Conservation (phyloP, 163 green algal genomes). For the Chlamydomonas reinhardtii region DNA sequence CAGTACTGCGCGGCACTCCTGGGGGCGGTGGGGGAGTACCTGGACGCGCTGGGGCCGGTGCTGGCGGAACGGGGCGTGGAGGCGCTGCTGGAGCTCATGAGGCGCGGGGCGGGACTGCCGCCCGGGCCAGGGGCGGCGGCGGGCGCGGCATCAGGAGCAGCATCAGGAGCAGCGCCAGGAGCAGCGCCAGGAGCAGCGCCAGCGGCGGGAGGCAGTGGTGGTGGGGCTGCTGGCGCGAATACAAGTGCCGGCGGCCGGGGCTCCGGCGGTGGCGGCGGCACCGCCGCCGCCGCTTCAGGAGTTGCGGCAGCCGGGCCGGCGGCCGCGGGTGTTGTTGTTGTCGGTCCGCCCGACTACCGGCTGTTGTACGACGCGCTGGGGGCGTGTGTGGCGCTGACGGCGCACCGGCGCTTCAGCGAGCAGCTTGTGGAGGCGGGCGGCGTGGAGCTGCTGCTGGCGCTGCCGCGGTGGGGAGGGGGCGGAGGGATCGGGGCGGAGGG, state of each 20-base stretch:
- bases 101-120: slow-evolving; percentile 10
- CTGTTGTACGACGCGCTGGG: slow-evolving; percentile 70
- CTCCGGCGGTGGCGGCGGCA: no score
- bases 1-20: slow-evolving; percentile 16
- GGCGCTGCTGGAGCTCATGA: slow-evolving; percentile 56
- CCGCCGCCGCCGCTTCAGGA: background rate
- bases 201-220: no score
- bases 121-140: no score
- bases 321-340: no score
- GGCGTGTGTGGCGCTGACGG: slow-evolving; percentile 74
- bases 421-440: slow-evolving; percentile 76
- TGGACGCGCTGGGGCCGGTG: slow-evolving; percentile 68
- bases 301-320: no score
- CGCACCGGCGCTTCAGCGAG: slow-evolving; percentile 78
- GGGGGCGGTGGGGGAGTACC: slow-evolving; percentile 63
- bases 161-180: no score
- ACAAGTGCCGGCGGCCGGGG: no score
- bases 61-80: slow-evolving; percentile 63
- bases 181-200: no score
- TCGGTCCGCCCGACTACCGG: background rate
- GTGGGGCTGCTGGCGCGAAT: no score
- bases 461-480: slow-evolving; percentile 51
- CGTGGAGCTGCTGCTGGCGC: slow-evolving; percentile 70
- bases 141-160: no score
- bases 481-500: no score